Base-by-base conservation (phyloP, 345 rosid species). In the Sapria himalayana region DNA sequence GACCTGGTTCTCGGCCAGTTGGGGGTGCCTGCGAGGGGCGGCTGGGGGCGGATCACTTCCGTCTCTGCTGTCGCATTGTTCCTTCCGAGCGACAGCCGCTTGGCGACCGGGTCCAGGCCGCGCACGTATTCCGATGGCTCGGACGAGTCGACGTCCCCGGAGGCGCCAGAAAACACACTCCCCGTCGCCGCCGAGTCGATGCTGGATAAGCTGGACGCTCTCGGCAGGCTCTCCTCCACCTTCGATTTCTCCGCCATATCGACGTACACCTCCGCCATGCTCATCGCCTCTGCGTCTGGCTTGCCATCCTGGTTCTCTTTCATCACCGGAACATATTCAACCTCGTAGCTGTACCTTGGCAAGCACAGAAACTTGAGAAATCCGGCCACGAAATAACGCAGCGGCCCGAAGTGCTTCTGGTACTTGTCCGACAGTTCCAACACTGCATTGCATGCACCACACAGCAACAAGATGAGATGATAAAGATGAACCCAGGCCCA, bases 1-100 rank as follows among this genome's bases (percentile, higher is more conserved):
- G 95, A 79, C 59, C 98, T 74, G 20, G 98, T 89, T 61, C 98
- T 67, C 25, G 93, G 95, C 95, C 95, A 82, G 49, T 69, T 89
- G 31, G 94, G 85, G 29, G 98, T 76, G 4, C 77, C 67, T 32
- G 93, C 76, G 46, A 74, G 63, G 10, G 84, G 95, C 45, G 65
- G 31, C 52, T 67, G 95, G 29, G 94, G 81, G 56, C 72, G 93
- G 58, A 89, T 72, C 52, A 89, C 95, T 60, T 82, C 98, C 27
- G 95, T 62, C 61, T 77, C 93, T 5, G 94, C 51, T 15, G 61
- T 50, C 15, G 71, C 48, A 52, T 74, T 81, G 65, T 55, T 76
- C 64, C 91, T 71, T 38, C 93, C 81, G 14, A 68, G 71, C 33
- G 98, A 89, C 41, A 82, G 52, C 38, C 92, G 81, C 53, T 89